Conservation (phyloP, 1,284 basidiomycete genomes). For the Sporisorium graminicola region DNA sequence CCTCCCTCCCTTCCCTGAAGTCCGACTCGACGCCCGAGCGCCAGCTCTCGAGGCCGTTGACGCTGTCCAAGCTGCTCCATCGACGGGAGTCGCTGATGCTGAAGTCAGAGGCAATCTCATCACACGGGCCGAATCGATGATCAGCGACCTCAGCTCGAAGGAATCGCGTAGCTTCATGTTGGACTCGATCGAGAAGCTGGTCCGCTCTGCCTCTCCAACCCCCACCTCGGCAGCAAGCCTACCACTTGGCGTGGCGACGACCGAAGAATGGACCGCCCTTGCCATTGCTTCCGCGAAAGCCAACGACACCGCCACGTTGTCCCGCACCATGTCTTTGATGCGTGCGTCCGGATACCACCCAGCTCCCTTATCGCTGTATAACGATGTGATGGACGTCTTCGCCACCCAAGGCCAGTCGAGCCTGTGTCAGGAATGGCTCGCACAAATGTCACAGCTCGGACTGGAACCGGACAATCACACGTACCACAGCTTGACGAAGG, state of each 20-base stretch:
- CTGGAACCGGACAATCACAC: constrained; percentile 46
- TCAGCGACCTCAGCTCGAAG: constrained; percentile 23
- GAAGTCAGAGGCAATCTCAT: constrained; percentile 8
- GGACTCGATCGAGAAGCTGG: constrained; percentile 34
- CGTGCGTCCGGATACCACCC: constrained; percentile 29
- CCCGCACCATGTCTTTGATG: constrained; percentile 43
- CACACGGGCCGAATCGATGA: constrained; percentile 32
- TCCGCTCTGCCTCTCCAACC: constrained; percentile 5
- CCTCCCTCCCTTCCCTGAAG: constrained; percentile 8
- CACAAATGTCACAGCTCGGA: constrained; percentile 28
- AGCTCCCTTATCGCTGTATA: constrained; percentile 57
- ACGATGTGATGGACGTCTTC: constrained; percentile 73
- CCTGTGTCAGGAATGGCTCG: constrained; percentile 39
- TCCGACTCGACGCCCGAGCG: constrained; percentile 21
- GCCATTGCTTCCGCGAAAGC: constrained; percentile 50
- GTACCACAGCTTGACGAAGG: constrained; percentile 60
- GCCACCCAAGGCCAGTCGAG: constrained; percentile 73
- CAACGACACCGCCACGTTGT: constrained; percentile 26
- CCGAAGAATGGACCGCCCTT: constrained; percentile 57
- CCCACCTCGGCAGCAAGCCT: neutral
- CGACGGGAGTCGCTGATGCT: no score
- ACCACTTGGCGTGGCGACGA: constrained; percentile 43
- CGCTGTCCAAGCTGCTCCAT: neutral
- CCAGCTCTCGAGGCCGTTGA: neutral
- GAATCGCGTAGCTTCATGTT: constrained; percentile 39